Conservation (phyloP, 176 grass and related monocot species). For the Microstegium vimineum region DNA sequence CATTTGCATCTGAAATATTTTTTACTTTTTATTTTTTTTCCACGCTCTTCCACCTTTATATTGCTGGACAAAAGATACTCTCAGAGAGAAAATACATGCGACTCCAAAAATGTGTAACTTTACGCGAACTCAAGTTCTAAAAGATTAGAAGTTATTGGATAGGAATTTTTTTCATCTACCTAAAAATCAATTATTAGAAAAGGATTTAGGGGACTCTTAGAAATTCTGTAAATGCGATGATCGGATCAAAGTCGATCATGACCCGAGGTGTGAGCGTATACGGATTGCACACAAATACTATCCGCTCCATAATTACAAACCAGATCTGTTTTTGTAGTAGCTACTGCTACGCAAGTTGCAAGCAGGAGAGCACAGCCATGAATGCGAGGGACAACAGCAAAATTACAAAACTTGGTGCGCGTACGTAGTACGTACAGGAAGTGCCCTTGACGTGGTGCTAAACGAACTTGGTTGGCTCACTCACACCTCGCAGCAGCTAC, state of each 20-base stretch:
- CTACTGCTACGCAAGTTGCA: neutral
- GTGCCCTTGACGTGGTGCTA: neutral
- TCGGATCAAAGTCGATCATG: neutral
- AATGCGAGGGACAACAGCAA: neutral
- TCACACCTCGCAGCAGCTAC: neutral
- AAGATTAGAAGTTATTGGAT: too few relatives aligned
- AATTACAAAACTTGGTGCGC: neutral
- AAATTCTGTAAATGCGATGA: neutral
- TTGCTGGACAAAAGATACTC: too few relatives aligned
- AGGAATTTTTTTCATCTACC: too few relatives aligned
- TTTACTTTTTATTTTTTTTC: too few relatives aligned
- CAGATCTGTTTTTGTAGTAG: neutral
- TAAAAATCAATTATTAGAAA: too few relatives aligned
- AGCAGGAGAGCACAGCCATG: neutral
- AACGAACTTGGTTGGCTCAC: neutral
- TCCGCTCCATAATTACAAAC: neutral
- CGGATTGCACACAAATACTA: neutral
- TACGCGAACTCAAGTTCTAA: too few relatives aligned
- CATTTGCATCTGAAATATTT: too few relatives aligned
- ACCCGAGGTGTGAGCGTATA: neutral
- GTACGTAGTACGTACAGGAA: neutral
- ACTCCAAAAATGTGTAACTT: too few relatives aligned
- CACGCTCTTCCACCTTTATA: too few relatives aligned
- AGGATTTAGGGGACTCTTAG: too few relatives aligned
- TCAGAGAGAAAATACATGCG: too few relatives aligned